phyloP scores from a whole-genome alignment of 78 protist species.

The Acrasis kona region DNA sequence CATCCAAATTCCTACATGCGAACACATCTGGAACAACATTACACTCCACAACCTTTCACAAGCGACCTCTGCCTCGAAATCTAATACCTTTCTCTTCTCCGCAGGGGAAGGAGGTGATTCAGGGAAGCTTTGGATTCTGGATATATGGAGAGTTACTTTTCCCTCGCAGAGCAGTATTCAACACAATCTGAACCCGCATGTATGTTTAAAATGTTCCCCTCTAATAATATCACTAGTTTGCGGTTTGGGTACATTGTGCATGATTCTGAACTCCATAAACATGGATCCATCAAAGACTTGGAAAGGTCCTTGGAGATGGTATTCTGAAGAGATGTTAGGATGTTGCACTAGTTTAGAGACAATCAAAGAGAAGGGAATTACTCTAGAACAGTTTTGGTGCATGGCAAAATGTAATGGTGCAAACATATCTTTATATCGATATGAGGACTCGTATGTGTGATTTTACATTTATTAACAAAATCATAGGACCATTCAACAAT shows the following conservation, averaged over 20 bases:
- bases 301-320: constrained; percentile 88
- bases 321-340: constrained; percentile 58
- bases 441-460: too few species aligned
- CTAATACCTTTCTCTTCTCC: too few species aligned
- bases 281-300: constrained; percentile 65
- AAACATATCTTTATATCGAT: too few species aligned
- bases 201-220: too few species aligned
- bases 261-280: constrained; percentile 69
- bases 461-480: neutral
- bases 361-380: constrained; percentile 20
- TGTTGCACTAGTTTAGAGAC: constrained; percentile 38
- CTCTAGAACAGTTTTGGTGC: constrained; percentile 48
- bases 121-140: constrained; percentile 3
- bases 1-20: too few species aligned
- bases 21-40: too few species aligned
- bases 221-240: too few species aligned
- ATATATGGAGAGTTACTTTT: constrained; percentile 3
- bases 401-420: constrained; percentile 54
- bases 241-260: constrained; percentile 65
- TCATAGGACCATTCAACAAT: neutral
- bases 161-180: constrained; percentile 18
- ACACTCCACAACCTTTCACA: too few species aligned
- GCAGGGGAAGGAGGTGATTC: too few species aligned
- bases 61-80: too few species aligned
- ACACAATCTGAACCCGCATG: constrained; percentile 24